Evolutionary conservation across 495 filamentous ascomycete genomes (phyloP), one percentile per base, ranked within the genome.

Genomic region (Podospora australis): DNA sequence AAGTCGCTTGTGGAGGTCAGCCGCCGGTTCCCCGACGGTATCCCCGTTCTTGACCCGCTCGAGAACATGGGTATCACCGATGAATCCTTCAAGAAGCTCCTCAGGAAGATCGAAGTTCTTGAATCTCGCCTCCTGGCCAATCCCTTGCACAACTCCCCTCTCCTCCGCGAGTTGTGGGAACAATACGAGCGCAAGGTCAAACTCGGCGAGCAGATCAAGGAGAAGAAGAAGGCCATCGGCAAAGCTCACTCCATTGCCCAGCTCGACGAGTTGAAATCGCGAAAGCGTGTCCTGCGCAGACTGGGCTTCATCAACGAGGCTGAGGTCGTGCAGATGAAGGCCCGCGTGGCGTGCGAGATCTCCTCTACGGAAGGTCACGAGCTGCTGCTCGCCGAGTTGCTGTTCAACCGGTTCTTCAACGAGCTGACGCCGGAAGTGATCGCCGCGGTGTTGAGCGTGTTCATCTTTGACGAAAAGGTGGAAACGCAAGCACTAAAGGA

Each of bases 391-490:
- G 85, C 83, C 36, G 94, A 98, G 67, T 71, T 98, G 23, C 77
- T 98, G 4, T 96, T 98, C 71, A 94, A 96, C 66, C 80, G 90
- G 45, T 95, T 96, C 75, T 98, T 98, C 77, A 97, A 97, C 65
- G 89, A 95, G 56, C 73, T 97, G 22, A 82, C 80, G 0, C 89
- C 92, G 0, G 91, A 97, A 59, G 74, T 90, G 59, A 82, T 79
- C 53, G 92, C 94, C 2, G 79, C 91, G 14, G 76, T 87, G 8
- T 73, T 98, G 43, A 94, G 87, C 59, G 86, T 86, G 55, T 98
- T 98, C 69, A 90, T 97, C 49, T 96, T 95, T 52, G 92, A 98
- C 64, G 92, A 98, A 71, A 95, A 94, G 69, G 78, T 83, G 26
- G 82, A 88, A 41, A 80, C 89, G 26, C 66, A 77, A n/a, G 59